phyloP scores from a whole-genome alignment of 441 rosid genomes.

The Kokia cookei region DNA sequence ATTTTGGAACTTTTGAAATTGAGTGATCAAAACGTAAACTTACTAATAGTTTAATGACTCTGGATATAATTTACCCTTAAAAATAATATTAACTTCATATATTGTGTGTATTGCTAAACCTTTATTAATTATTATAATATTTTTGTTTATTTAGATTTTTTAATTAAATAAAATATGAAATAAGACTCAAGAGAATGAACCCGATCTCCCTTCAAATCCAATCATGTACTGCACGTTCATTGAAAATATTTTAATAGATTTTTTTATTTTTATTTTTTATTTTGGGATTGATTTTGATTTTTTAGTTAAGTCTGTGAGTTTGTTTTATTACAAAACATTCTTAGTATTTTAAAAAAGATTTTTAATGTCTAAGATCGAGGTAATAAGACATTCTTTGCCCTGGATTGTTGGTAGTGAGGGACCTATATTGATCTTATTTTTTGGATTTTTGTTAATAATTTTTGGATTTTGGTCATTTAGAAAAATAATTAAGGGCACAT shows the following conservation, averaged over 20 bases:
- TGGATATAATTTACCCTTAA: too few relatives aligned
- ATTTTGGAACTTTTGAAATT: too few relatives aligned
- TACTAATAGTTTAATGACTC: too few relatives aligned
- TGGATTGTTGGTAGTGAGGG: constrained; percentile 1
- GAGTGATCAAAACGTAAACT: too few relatives aligned
- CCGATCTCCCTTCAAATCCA: neutral
- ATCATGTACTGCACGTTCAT: constrained; percentile 14
- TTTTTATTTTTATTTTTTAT: neutral
- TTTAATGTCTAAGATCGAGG: neutral
- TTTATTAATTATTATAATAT: too few relatives aligned
- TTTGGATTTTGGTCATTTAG: neutral
- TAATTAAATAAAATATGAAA: neutral
- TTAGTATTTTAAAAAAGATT: neutral
- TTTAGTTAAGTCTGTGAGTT: neutral
- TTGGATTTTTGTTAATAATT: neutral
- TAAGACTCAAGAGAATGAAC: neutral
- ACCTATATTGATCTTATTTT: neutral
- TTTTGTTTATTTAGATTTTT: neutral
- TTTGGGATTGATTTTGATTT: neutral
- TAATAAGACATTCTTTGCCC: constrained; percentile 10
- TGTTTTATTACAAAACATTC: neutral
- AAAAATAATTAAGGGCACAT: neutral
- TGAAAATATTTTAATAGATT: neutral
- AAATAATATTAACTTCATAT: neutral
- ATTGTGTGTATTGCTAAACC: neutral